phyloP scores from a whole-genome alignment of 208 protist species.

The Wallacemonas sp. region DNA sequence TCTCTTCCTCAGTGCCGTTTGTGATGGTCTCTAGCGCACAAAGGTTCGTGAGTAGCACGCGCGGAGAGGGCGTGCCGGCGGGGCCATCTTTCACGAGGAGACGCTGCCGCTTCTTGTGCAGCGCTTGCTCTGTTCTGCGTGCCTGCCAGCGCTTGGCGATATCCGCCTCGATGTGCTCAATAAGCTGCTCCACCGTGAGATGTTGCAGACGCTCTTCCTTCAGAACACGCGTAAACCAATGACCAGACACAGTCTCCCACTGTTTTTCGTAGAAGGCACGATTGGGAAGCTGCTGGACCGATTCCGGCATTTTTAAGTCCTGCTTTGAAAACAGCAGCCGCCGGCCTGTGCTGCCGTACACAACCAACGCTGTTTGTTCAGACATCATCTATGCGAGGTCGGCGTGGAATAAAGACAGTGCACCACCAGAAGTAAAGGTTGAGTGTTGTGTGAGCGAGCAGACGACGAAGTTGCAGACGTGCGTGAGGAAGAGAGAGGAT shows the following conservation, averaged over 20 bases:
- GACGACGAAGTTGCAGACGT: too few relatives aligned
- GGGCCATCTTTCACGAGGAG: constrained; percentile 35
- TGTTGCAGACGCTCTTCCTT: constrained; percentile 70
- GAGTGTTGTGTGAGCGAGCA: too few relatives aligned
- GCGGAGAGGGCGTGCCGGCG: constrained; percentile 46
- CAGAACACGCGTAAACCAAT: constrained; percentile 81
- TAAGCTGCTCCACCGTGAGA: constrained; percentile 48
- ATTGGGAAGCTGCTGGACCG: constrained; percentile 44
- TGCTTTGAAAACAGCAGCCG: constrained; percentile 67
- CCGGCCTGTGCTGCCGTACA: constrained; percentile 77
- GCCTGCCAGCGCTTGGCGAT: constrained; percentile 66
- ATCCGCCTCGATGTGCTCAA: constrained; percentile 56
- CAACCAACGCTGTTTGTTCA: constrained; percentile 44
- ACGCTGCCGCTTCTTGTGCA: constrained; percentile 72
- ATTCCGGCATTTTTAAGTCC: constrained; percentile 70
- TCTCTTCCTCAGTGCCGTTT: constrained; percentile 12
- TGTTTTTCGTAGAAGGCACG: constrained; percentile 78
- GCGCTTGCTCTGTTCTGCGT: constrained; percentile 40
- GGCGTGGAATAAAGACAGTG: not conserved
- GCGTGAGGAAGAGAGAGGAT: too few relatives aligned
- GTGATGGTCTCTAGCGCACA: constrained; percentile 26
- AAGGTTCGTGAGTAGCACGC: constrained; percentile 71
- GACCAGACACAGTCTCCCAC: constrained; percentile 64
- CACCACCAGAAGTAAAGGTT: not conserved
- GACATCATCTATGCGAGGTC: constrained; percentile 13